A percentile compares a stretch with the other conserved stretches of the same genome.
These are phyloP conservation scores for Leersia perrieri DNA, from an alignment of 176 grass and related monocot genomes.

Conservation along the genomic window DNA sequence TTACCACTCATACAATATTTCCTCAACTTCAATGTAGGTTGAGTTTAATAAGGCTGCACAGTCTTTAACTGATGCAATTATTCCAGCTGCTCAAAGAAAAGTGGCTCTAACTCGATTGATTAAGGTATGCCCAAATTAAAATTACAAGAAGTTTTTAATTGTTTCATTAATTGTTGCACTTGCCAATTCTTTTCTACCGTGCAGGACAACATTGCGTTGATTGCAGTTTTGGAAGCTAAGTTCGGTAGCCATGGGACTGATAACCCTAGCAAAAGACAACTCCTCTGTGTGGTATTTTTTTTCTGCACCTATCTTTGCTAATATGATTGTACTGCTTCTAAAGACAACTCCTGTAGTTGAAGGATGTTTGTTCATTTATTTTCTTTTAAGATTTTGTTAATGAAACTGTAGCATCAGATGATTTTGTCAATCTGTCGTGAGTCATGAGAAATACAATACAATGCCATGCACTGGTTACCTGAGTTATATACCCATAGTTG, in stretches of 20 bases:
- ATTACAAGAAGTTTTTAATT: neutral
- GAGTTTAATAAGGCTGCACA: conserved; percentile 95
- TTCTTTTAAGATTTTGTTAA: conserved; percentile 5
- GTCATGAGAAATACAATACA: neutral
- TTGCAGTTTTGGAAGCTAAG: conserved; percentile 87
- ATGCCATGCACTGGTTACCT: neutral
- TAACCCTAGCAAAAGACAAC: conserved; percentile 85
- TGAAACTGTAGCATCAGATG: neutral
- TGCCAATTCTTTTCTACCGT: conserved; percentile 20
- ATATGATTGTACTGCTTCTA: conserved; percentile 5
- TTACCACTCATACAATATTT: conserved; percentile 17
- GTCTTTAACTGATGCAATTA: conserved; percentile 76
- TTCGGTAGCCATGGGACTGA: conserved; percentile 64
- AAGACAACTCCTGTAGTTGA: no score
- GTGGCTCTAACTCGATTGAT: conserved; percentile 65
- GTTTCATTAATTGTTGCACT: neutral
- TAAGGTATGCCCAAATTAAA: conserved; percentile 45
- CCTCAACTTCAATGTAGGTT: conserved; percentile 49
- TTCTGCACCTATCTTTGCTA: neutral
- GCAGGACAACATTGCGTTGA: conserved; percentile 84
- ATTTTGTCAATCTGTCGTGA: neutral
- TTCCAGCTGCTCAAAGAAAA: conserved; percentile 67
- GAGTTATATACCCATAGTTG: neutral
- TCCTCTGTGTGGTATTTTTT: conserved; percentile 75
- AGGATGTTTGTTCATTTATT: neutral